phyloP scores from a whole-genome alignment of 495 filamentous ascomycete genomes.

The Zalerion maritima region DNA sequence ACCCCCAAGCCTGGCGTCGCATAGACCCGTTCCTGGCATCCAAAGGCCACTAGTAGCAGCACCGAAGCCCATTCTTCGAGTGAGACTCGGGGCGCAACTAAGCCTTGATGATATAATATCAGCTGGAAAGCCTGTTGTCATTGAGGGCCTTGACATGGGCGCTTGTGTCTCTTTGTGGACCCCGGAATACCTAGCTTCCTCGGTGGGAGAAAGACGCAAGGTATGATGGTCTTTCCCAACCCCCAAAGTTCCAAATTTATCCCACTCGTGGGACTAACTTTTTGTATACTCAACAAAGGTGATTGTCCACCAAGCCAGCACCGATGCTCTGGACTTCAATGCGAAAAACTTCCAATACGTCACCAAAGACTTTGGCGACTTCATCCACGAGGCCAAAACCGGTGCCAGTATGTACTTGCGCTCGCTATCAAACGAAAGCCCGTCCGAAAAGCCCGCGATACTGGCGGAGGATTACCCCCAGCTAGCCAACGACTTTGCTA shows the following conservation, averaged over 20 bases:
- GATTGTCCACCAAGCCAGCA: slow-evolving; percentile 51
- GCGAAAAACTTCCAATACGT: slow-evolving; percentile 69
- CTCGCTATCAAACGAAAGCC: slow-evolving; percentile 52
- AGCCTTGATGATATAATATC: slow-evolving; percentile 46
- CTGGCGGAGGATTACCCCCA: slow-evolving; percentile 56
- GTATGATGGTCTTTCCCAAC: too few species aligned
- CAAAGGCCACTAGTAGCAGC: neutral
- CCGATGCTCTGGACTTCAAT: slow-evolving; percentile 60
- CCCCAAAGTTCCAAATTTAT: neutral
- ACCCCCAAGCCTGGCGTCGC: slow-evolving; percentile 5
- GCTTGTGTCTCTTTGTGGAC: slow-evolving; percentile 53
- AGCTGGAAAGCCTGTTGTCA: slow-evolving; percentile 45
- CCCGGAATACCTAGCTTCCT: slow-evolving; percentile 48
- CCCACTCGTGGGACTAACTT: slow-evolving; percentile 6
- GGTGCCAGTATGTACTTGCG: slow-evolving; percentile 63
- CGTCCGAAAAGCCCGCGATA: slow-evolving; percentile 51
- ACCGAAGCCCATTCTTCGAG: slow-evolving; percentile 28
- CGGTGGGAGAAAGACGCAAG: slow-evolving; percentile 48
- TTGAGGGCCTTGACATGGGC: slow-evolving; percentile 53
- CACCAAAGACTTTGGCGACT: slow-evolving; percentile 51
- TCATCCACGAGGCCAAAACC: slow-evolving; percentile 42
- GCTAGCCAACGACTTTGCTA: slow-evolving; percentile 51
- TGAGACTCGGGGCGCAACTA: slow-evolving; percentile 30
- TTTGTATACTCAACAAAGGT: slow-evolving; percentile 32
- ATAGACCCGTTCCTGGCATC: neutral